Base-by-base conservation (phyloP, 768 basidiomycete species). In the Mycena vitilis region DNA sequence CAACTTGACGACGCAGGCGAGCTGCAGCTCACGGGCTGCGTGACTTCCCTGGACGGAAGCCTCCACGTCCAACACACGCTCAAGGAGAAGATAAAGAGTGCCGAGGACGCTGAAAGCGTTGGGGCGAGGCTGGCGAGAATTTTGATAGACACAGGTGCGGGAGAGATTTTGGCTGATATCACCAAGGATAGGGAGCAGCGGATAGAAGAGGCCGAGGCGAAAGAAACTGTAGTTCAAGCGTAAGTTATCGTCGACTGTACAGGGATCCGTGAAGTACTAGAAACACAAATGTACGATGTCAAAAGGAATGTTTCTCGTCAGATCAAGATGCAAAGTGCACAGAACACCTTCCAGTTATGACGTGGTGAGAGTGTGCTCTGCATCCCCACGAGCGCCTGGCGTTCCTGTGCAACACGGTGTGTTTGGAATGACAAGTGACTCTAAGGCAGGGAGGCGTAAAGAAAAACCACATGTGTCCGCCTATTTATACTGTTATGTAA, bases 131-230 rank as follows among this genome's bases (percentile, higher is more conserved):
- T 97, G 40, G 98, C 94, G 5, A 79, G 78, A 70, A 78, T 81
- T 9, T 77, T 99, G 63, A 85, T 92, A 51, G 85, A 86, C 11
- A 82, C 79, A 1, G 97, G 97, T 0, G 97, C 93, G 22, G 87
- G 84, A 73, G 85, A 84, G 67, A 93, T 99, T 71, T 76, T 99
- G 77, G 90, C 94, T 45, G 93, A 94, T 63, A 93, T 99, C 72
- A 91, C 87, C n/a, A 76, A 75, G 60, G 91, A 94, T 74, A 84
- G 92, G 69, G 85, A 82, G 55, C 80, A 78, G 40, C 79, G 88
- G 59, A 82, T 85, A 22, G 79, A 66, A 8, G 83, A 83, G 64
- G 85, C 83, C 20, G 73, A 81, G 54, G 75, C 77, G 18, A 65
- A 71, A 44, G 60, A 63, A 53, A 44, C 60, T 49, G 60, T 51